Base-by-base conservation (phyloP, 306 rosid species). In the Corylus avellana region DNA sequence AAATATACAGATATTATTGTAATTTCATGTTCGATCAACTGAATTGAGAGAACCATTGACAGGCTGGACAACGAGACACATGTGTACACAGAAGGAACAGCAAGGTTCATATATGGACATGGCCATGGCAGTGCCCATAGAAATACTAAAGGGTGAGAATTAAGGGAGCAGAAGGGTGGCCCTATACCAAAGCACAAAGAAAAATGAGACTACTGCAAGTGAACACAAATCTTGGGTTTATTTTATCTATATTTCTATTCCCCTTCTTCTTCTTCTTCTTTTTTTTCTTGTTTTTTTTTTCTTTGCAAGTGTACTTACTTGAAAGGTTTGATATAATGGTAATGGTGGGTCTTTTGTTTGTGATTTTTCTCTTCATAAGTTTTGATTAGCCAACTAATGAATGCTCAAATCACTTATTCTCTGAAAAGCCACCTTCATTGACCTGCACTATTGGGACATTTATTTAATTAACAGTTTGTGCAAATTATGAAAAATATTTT, bases 41-140 rank as follows among this genome's bases (percentile, higher is more conserved):
- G 46, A 57, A 25, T 75, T 53, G 80, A 17, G 47, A 27, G 51
- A 69, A 55, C 18, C 44, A 44, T 59, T 73, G 32, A 79, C 92
- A 94, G 98, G 85, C 87, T 92, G 80, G 86, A 87, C 84, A 94
- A 85, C 67, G 98, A 94, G 88, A 89, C 98, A 77, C 92, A 94
- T 67, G 92, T 94, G 71, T 94, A 94, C 90, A 94, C 98, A 27
- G 97, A 94, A 82, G 98, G 91, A 79, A 77, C 90, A 46, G 97
- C 98, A 27, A 92, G 92, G 96, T 94, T 94, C 90, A 94, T 94
- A 79, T 85, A 94, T 76, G 98, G 98, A 44, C 91, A 94, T 83
- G 98, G 98, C 48, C 91, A 94, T 83, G 97, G 95, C 39, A 86
- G 81, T 81, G 78, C 84, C 81, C 62, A 78, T 58, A 83, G 90